Evolutionary conservation across 2,329 filamentous ascomycete species (phyloP), one percentile per base, ranked within the genome.

Genomic region (Kalmusia sp.): DNA sequence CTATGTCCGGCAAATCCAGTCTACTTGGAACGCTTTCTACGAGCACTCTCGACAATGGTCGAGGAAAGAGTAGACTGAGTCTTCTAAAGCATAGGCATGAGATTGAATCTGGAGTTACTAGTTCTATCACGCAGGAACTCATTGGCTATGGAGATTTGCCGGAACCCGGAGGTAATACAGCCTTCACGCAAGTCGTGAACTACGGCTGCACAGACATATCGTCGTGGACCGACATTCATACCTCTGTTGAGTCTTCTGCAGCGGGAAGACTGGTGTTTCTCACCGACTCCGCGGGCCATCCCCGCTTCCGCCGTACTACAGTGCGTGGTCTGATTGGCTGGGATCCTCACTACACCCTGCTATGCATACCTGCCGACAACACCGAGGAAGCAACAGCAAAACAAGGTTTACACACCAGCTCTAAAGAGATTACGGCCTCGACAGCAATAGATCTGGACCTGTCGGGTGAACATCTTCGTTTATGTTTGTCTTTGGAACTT

Each of bases 141-240:
- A 84, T 99, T 57, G 95, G 95, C 6, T 99, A 98, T 71, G 70
- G 67, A 21, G 74, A 79, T 43, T 30, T 64, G 24, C 37, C 58
- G 9, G 59, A 61, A 39, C 12, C 46, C 3, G 50, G 55, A 9
- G 59, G 51, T 6, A 48, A 50, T 11, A 51, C 44, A 11, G 52
- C 54, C 14, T 55, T 59, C 1, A 65, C 63, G 14, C 72, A 80
- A 15, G 78, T 95, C 33, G 80, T 96, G 66, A 98, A 96, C 70
- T 98, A 96, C 71, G 88, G 90, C 3, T 88, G 89, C 54, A 88
- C 87, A 12, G 92, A 96, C 68, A 88, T 97, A 40, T 90, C 92
- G 53, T 93, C 92, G 0, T 99, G 95, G 95, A 87, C 91, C 48
- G 93, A 97, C 70, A 95, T 98, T 47, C 95, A 99, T 71, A 88